Evolutionary conservation across 1,284 basidiomycete genomes (phyloP).

Genomic region (Fomitopsis palustris): DNA sequence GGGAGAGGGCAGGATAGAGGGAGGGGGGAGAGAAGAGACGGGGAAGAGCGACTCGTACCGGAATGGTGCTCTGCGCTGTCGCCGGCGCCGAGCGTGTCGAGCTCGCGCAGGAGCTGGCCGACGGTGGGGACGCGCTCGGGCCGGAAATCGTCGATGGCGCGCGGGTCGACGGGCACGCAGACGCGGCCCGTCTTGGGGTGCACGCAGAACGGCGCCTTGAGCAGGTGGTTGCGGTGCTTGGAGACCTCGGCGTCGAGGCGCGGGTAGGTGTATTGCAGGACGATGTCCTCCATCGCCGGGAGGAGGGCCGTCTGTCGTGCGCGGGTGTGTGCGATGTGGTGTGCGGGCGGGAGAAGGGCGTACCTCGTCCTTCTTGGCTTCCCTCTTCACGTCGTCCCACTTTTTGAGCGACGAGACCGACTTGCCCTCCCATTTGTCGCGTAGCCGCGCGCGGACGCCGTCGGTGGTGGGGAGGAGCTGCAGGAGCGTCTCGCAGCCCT

Average conservation of each 20-base stretch:
- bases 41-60: slow-evolving; percentile 32
- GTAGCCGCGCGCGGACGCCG: slow-evolving; percentile 42
- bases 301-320: slow-evolving; percentile 31
- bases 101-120: slow-evolving; percentile 75
- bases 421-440: slow-evolving; percentile 59
- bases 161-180: slow-evolving; percentile 90
- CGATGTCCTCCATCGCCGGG: slow-evolving; percentile 76
- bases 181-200: slow-evolving; percentile 96
- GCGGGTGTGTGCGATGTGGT: not conserved
- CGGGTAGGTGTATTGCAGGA: slow-evolving; percentile 95
- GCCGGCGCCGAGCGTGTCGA: slow-evolving; percentile 46
- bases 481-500: slow-evolving; percentile 76
- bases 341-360: slow-evolving; percentile 22
- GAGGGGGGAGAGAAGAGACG: too few species aligned
- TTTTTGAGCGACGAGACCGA: slow-evolving; percentile 39
- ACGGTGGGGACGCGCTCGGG: slow-evolving; percentile 87
- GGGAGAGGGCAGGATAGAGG: too few species aligned
- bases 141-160: slow-evolving; percentile 78
- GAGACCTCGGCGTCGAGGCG: slow-evolving; percentile 96
- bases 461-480: slow-evolving; percentile 69
- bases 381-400: slow-evolving; percentile 68
- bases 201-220: slow-evolving; percentile 96
- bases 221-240: slow-evolving; percentile 95
- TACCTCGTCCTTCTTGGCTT: slow-evolving; percentile 29
- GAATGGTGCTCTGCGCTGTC: slow-evolving; percentile 41